Base-by-base conservation (phyloP, 2,329 filamentous ascomycete genomes). In the Leptographium radiaticola region DNA sequence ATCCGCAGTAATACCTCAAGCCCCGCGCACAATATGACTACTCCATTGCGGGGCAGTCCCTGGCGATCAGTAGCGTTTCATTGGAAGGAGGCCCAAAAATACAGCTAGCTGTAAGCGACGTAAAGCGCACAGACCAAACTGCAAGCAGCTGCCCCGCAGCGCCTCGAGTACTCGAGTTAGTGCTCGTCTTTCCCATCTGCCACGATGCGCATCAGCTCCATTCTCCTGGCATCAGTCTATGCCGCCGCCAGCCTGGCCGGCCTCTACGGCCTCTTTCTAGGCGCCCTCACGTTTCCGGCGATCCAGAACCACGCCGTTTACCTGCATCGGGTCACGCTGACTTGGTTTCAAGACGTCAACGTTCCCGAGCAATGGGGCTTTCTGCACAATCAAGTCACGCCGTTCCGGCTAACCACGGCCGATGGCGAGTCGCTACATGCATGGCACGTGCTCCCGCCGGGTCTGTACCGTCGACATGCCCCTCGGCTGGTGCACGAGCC, bases 401-500 rank as follows among this genome's bases (percentile, higher is more conserved):
- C 86, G 0, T 89, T 90, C 64, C 78, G 76, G 50, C 67, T 89
- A 42, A 66, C 66, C 3, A 88, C 85, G 0, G 68, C 75, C 0
- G 86, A 89, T 64, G 75, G 79, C 39, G 80, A 86, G 63, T 78
- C 70, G 0, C 67, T 90, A 4, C 86, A 86, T 62, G 84, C 82
- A 44, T 90, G 86, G 86, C 86, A 89, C 64, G 74, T 90, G 44
- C 69, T 89, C n/a, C 86, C 86, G 0, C 65, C 86, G 1, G 78
- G 79, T 55, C 67, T 86, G 1, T 89, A 87, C 63, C 70, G 73
- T 2, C 69, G 78, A 6, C 72, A 87, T 60, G 79, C 85, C 61
- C 64, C 72, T 18, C 58, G 64, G 15, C 66, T 78, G 2, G 34
- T 67, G 6, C 54, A 61, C 12, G 71, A 79, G 56, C 63, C 70